Evolutionary conservation across 2,329 filamentous ascomycete species (phyloP).

Genomic region (Ramichloridium luteum): DNA sequence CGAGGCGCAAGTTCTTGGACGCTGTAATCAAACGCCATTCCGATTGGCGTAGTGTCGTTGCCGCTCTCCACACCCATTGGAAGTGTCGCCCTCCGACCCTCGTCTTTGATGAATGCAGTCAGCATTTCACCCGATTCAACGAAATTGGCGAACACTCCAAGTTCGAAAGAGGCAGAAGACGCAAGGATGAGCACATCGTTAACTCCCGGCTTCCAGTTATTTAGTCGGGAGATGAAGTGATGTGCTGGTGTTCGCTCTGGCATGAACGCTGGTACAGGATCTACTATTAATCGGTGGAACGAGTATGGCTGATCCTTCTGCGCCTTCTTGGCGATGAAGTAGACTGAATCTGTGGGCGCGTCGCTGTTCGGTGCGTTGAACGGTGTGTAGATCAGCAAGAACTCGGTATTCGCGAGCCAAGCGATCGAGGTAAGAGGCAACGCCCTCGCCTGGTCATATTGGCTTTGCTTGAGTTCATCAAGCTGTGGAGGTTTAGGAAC

Average conservation of each 20-base stretch:
- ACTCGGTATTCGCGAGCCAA: constrained; percentile 60
- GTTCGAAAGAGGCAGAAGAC: constrained; percentile 66
- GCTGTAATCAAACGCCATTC: constrained; percentile 59
- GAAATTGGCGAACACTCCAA: constrained; percentile 66
- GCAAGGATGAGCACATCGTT: constrained; percentile 72
- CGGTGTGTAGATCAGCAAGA: constrained; percentile 68
- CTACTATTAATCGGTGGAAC: constrained; percentile 57
- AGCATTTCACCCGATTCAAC: constrained; percentile 32
- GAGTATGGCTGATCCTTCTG: constrained; percentile 46
- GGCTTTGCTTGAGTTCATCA: constrained; percentile 31
- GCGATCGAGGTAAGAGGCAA: constrained; percentile 44
- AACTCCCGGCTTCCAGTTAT: constrained; percentile 67
- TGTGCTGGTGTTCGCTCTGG: constrained; percentile 48
- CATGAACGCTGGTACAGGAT: constrained; percentile 60
- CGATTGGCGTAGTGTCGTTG: constrained; percentile 65
- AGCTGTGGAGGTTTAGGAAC: constrained; percentile 67
- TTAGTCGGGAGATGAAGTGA: constrained; percentile 65
- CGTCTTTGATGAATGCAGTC: constrained; percentile 47
- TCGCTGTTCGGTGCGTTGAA: constrained; percentile 14
- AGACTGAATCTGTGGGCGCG: constrained; percentile 43
- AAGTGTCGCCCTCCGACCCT: constrained; percentile 61
- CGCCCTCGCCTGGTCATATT: constrained; percentile 9
- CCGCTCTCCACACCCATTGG: constrained; percentile 47
- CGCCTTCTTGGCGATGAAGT: constrained; percentile 65
- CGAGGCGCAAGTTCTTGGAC: constrained; percentile 21